A percentile compares a stretch with the other conserved stretches of the same genome.
Evolutionary conservation across 2,329 filamentous ascomycete genomes (phyloP).

Genomic region (Penicillium sp.): DNA sequence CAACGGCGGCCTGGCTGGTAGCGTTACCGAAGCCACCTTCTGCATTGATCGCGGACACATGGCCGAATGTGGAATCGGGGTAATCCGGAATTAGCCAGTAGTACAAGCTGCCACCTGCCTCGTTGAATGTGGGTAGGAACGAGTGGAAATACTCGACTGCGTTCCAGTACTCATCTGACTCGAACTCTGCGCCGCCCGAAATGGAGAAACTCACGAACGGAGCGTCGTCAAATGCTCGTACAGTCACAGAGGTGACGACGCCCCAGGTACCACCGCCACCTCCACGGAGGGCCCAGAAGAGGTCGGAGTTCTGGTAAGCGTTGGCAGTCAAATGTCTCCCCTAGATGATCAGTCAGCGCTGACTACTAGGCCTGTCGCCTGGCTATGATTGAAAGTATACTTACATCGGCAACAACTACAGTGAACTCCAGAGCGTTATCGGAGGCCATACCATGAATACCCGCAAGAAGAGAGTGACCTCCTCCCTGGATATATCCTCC

Average conservation of each 20-base stretch:
- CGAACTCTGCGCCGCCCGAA: background rate
- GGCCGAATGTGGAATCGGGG: background rate
- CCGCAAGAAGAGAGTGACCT: conserved; percentile 50
- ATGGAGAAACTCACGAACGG: conserved; percentile 22
- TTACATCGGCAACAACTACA: conserved; percentile 39
- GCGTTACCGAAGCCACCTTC: background rate
- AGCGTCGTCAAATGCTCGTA: conserved; percentile 41
- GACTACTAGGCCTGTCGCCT: background rate
- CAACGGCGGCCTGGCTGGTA: background rate
- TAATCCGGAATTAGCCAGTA: background rate
- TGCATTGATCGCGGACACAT: background rate
- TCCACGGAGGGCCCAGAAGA: conserved; percentile 55
- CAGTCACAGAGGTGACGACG: conserved; percentile 44
- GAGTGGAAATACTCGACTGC: conserved; percentile 1
- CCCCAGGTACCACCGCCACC: conserved; percentile 56
- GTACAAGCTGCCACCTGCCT: conserved; percentile 1
- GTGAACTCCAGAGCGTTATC: conserved; percentile 47
- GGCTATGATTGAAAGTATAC: background rate
- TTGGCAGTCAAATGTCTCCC: conserved; percentile 11
- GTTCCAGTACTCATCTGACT: conserved; percentile 1
- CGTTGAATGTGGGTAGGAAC: conserved; percentile 2
- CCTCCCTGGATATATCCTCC: conserved; percentile 62
- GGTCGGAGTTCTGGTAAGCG: conserved; percentile 27
- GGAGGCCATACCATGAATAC: conserved; percentile 43
- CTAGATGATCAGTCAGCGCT: background rate